Percentiles rank a stretch among this genome's conserved stretches.
phyloP scores from a whole-genome alignment of 768 basidiomycete species.

The Suillus spraguei region DNA sequence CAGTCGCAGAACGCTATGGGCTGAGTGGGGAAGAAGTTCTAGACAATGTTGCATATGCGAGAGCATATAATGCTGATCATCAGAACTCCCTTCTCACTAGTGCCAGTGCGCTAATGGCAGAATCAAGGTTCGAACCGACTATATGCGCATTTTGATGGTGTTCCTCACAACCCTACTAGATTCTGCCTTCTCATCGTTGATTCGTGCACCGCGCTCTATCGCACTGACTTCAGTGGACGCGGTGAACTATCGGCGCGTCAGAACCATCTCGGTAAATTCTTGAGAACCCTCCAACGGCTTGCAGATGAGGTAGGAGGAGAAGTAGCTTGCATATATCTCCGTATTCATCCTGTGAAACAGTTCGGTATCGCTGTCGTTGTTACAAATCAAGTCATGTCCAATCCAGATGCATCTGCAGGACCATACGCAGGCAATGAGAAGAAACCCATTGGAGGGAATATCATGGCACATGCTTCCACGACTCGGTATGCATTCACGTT shows the following conservation, averaged over 20 bases:
- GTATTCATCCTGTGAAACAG: constrained; percentile 43
- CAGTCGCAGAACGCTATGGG: constrained; percentile 95
- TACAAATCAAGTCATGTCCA: constrained; percentile 99
- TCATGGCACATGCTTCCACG: constrained; percentile 98
- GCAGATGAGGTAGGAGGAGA: constrained; percentile 84
- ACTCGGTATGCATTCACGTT: constrained; percentile 63
- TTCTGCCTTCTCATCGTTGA: constrained; percentile 97
- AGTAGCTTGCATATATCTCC: constrained; percentile 10
- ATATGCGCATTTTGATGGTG: constrained; percentile 22
- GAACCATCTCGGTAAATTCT: constrained; percentile 93
- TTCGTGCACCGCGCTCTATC: constrained; percentile 93
- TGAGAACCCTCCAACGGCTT: constrained; percentile 88
- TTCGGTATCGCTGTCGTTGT: constrained; percentile 98
- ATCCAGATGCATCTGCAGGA: constrained; percentile 89
- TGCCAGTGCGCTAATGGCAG: constrained; percentile 98
- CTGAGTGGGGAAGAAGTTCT: constrained; percentile 96
- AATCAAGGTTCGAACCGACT: constrained; percentile 71
- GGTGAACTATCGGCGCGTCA: constrained; percentile 96
- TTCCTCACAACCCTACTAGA: constrained; percentile 42
- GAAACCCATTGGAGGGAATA: constrained; percentile 99
- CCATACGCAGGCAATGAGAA: constrained; percentile 90
- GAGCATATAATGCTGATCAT: constrained; percentile 99
- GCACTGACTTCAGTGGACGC: constrained; percentile 94
- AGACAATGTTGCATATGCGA: constrained; percentile 97
- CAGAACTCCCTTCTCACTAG: constrained; percentile 87